A percentile compares a stretch with the other conserved stretches of the same genome.
phyloP scores from a whole-genome alignment of 2,329 filamentous ascomycete species.

The Monilinia aucupariae region DNA sequence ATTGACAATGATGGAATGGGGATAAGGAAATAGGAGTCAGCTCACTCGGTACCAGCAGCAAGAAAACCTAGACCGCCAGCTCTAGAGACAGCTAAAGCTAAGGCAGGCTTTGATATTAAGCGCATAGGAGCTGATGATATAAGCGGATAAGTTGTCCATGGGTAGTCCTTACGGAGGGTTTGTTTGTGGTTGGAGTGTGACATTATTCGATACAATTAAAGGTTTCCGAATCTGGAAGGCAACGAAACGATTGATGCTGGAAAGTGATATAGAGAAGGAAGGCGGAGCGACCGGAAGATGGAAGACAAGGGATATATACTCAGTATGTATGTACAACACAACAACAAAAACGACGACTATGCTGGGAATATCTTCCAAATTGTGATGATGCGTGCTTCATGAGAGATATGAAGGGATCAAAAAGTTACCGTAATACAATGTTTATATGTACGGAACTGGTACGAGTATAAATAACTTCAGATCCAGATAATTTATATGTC shows the following conservation, averaged over 20 bases:
- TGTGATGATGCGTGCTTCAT: no score
- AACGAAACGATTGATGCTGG: neutral
- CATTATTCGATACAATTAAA: slow-evolving; percentile 6
- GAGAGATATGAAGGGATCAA: neutral
- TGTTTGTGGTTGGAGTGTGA: slow-evolving; percentile 6
- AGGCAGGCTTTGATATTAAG: slow-evolving; percentile 48
- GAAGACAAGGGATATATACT: slow-evolving; percentile 2
- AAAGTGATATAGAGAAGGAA: neutral
- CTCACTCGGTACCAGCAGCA: slow-evolving; percentile 37
- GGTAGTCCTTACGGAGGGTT: slow-evolving; percentile 17
- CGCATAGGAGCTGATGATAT: slow-evolving; percentile 65
- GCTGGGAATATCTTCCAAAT: neutral
- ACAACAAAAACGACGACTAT: neutral
- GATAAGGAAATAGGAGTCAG: neutral
- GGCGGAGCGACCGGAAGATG: neutral
- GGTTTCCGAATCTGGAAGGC: neutral
- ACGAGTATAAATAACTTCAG: neutral
- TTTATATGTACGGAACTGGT: neutral
- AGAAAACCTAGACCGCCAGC: slow-evolving; percentile 49
- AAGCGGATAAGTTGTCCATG: slow-evolving; percentile 33
- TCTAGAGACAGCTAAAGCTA: slow-evolving; percentile 55
- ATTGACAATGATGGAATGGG: neutral
- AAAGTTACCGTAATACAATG: neutral
- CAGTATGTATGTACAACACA: neutral
- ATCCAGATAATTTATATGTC: neutral